phyloP scores from a whole-genome alignment of 371 early-diverging fungal species.

The Lichtheimia corymbifera region DNA sequence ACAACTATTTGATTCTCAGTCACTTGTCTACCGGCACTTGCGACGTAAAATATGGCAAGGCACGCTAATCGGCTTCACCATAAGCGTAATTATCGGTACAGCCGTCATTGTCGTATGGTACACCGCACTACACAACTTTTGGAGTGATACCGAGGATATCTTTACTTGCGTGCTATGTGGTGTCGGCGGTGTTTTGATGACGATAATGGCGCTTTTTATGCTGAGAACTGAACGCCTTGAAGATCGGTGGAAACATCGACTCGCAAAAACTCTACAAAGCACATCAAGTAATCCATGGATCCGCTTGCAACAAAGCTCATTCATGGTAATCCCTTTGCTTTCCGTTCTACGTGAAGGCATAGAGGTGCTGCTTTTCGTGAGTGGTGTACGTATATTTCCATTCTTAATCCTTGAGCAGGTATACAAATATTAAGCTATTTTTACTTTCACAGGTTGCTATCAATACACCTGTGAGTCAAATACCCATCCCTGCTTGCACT shows the following conservation, averaged over 20 bases:
- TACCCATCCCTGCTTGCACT: slow-evolving; percentile 75
- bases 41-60: slow-evolving; percentile 70
- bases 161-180: slow-evolving; percentile 80
- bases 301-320: slow-evolving; percentile 51
- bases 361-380: slow-evolving; percentile 80
- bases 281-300: slow-evolving; percentile 20
- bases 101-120: slow-evolving; percentile 73
- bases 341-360: slow-evolving; percentile 84
- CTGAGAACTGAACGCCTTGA: slow-evolving; percentile 68
- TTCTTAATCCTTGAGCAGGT: slow-evolving; percentile 55
- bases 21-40: slow-evolving; percentile 49
- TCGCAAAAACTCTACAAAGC: slow-evolving; percentile 51
- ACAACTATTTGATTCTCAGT: slow-evolving; percentile 55
- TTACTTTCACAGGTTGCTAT: slow-evolving; percentile 66
- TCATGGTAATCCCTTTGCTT: slow-evolving; percentile 75
- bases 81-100: slow-evolving; percentile 69
- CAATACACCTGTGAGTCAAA: slow-evolving; percentile 60
- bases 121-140: slow-evolving; percentile 40
- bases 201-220: slow-evolving; percentile 74
- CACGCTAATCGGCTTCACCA: slow-evolving; percentile 50
- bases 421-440: slow-evolving; percentile 58
- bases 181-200: slow-evolving; percentile 67
- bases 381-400: slow-evolving; percentile 66
- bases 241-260: slow-evolving; percentile 68
- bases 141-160: slow-evolving; percentile 69